A percentile compares a stretch with the other conserved stretches of the same genome.
phyloP scores from a whole-genome alignment of 148 eudicot species.

The Rheum nobile region DNA sequence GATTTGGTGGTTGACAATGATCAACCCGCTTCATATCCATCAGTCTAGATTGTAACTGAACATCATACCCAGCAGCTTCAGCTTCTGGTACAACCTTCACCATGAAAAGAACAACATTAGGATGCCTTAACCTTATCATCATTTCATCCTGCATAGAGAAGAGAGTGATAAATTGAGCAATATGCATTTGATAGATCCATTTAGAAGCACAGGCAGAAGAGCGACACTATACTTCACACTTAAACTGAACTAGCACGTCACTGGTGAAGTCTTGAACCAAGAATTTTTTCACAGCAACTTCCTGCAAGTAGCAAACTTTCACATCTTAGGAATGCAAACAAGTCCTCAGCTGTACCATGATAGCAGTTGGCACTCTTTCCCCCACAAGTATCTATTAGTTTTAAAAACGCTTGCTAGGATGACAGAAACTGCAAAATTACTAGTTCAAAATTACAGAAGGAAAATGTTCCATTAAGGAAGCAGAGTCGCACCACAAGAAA shows the following conservation, averaged over 20 bases:
- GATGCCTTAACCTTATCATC: slow-evolving; percentile 95
- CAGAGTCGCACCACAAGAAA: not conserved
- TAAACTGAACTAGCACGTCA: slow-evolving; percentile 73
- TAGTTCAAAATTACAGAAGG: not conserved
- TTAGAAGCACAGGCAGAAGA: not conserved
- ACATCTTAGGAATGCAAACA: not conserved
- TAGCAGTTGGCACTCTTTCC: not conserved
- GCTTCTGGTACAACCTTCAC: too few relatives aligned
- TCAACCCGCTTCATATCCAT: too few relatives aligned
- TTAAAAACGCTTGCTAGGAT: not conserved
- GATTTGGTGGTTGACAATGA: too few relatives aligned
- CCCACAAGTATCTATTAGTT: not conserved
- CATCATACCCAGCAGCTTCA: too few relatives aligned
- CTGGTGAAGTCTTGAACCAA: slow-evolving; percentile 89
- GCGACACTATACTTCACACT: slow-evolving; percentile 58
- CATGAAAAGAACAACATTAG: slow-evolving; percentile 98
- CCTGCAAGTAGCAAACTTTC: slow-evolving; percentile 35
- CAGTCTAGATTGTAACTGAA: too few relatives aligned
- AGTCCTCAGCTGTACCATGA: not conserved
- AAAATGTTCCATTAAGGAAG: not conserved
- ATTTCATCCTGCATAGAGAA: slow-evolving; percentile 64
- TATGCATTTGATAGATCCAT: not conserved
- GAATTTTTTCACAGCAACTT: slow-evolving; percentile 98
- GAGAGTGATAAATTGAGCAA: slow-evolving; percentile 5
- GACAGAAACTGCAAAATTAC: not conserved